Conservation (phyloP, 495 filamentous ascomycete species). For the Terfezia claveryi region DNA sequence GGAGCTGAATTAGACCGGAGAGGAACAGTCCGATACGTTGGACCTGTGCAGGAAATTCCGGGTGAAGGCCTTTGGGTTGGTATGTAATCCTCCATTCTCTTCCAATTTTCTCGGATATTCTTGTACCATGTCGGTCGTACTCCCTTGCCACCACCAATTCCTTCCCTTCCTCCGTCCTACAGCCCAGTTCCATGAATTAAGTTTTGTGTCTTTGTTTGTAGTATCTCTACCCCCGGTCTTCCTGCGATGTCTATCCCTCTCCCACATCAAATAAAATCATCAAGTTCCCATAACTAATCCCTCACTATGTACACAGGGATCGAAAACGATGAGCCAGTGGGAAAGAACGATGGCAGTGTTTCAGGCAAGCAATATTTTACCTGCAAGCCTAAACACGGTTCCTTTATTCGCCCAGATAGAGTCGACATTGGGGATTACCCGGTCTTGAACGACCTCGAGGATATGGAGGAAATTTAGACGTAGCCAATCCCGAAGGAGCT, state of each 20-base stretch:
- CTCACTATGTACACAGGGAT: neutral
- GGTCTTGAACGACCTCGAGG: constrained; percentile 50
- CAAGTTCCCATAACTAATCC: too few relatives aligned
- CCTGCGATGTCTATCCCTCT: too few relatives aligned
- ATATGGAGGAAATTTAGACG: constrained; percentile 63
- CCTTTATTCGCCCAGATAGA: constrained; percentile 76
- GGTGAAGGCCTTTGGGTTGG: constrained; percentile 64
- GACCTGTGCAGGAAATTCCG: constrained; percentile 62
- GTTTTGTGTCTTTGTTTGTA: too few relatives aligned
- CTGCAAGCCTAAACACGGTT: constrained; percentile 47
- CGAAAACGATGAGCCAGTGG: constrained; percentile 63
- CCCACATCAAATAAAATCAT: too few relatives aligned
- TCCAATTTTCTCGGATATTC: neutral
- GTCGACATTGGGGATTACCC: constrained; percentile 74
- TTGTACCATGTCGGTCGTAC: neutral
- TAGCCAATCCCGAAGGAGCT: too few relatives aligned
- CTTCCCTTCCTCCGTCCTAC: neutral
- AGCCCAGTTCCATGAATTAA: neutral
- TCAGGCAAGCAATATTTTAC: constrained; percentile 57
- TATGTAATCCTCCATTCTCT: constrained; percentile 19
- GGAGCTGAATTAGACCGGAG: constrained; percentile 42
- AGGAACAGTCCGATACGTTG: constrained; percentile 66
- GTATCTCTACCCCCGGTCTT: too few relatives aligned
- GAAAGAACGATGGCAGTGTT: constrained; percentile 77
- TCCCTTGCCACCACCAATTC: neutral